phyloP scores from a whole-genome alignment of 1,284 basidiomycete species.

The Apiotrichum akiyoshidainum region DNA sequence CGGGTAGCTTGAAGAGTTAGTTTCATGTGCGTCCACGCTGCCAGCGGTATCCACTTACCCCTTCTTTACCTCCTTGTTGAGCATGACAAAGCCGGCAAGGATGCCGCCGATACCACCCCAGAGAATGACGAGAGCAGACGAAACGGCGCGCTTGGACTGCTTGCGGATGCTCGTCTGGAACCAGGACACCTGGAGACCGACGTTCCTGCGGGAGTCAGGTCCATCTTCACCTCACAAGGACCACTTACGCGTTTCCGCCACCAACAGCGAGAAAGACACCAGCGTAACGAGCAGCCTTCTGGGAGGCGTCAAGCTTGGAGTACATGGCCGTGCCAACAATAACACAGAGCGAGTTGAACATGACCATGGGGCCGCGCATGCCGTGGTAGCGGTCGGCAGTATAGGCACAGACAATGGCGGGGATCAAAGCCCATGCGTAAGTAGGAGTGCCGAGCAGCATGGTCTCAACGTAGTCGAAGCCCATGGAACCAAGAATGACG shows the following conservation, averaged over 20 bases:
- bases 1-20: slow-evolving; percentile 12
- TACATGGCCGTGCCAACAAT: slow-evolving; percentile 18
- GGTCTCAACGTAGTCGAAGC: slow-evolving; percentile 40
- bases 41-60: slow-evolving; percentile 4
- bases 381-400: slow-evolving; percentile 28
- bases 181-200: slow-evolving; percentile 43
- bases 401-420: slow-evolving; percentile 40
- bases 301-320: slow-evolving; percentile 8
- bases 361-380: slow-evolving; percentile 10
- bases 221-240: slow-evolving; percentile 17
- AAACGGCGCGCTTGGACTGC: slow-evolving; percentile 47
- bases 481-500: slow-evolving; percentile 48
- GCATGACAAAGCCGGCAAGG: slow-evolving; percentile 16
- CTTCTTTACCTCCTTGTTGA: slow-evolving; percentile 14
- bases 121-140: slow-evolving; percentile 15
- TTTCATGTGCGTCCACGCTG: neutral
- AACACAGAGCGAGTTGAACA: slow-evolving; percentile 12
- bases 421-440: slow-evolving; percentile 45
- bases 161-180: slow-evolving; percentile 51
- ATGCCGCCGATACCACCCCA: slow-evolving; percentile 25
- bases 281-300: slow-evolving; percentile 13
- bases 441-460: slow-evolving; percentile 50
- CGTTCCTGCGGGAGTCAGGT: slow-evolving; percentile 24
- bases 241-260: slow-evolving; percentile 25
- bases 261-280: slow-evolving; percentile 34